Percentiles rank a stretch among this genome's conserved stretches.
Conservation (phyloP, 345 rosid species). For the Murraya paniculata region DNA sequence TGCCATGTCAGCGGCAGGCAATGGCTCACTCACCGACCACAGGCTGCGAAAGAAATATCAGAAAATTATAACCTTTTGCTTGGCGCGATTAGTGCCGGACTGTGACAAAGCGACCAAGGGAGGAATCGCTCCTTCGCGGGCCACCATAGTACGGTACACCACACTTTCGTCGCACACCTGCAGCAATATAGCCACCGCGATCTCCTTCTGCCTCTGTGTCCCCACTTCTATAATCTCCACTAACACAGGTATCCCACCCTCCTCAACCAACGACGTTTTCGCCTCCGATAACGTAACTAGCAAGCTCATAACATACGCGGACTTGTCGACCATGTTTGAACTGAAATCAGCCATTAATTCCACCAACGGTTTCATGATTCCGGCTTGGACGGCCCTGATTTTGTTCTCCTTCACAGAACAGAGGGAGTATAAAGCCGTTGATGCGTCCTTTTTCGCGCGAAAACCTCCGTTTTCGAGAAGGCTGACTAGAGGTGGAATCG, state of each 20-base stretch:
- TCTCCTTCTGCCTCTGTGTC: constrained; percentile 84
- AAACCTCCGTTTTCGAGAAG: constrained; percentile 65
- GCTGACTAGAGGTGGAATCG: constrained; percentile 63
- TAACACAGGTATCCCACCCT: constrained; percentile 87
- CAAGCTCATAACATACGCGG: constrained; percentile 67
- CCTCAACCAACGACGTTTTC: constrained; percentile 67
- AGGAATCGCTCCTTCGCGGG: constrained; percentile 94
- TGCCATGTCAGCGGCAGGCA: constrained; percentile 28
- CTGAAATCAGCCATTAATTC: constrained; percentile 95
- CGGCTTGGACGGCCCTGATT: constrained; percentile 69
- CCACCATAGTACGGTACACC: constrained; percentile 65
- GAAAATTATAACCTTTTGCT: constrained; percentile 56
- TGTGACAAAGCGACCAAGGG: constrained; percentile 83
- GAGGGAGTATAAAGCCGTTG: constrained; percentile 81
- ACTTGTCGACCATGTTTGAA: constrained; percentile 96
- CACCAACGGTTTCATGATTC: constrained; percentile 77
- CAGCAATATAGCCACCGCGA: constrained; percentile 62
- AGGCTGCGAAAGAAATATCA: constrained; percentile 7
- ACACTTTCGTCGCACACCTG: constrained; percentile 71
- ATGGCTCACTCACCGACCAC: constrained; percentile 6
- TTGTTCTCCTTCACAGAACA: constrained; percentile 86
- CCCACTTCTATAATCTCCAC: constrained; percentile 90
- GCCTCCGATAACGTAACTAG: constrained; percentile 63
- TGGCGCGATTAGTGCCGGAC: constrained; percentile 83
- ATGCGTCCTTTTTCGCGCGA: constrained; percentile 91